Evolutionary conservation across 306 rosid genomes (phyloP).

Genomic region (Erythrophleum fordii): DNA sequence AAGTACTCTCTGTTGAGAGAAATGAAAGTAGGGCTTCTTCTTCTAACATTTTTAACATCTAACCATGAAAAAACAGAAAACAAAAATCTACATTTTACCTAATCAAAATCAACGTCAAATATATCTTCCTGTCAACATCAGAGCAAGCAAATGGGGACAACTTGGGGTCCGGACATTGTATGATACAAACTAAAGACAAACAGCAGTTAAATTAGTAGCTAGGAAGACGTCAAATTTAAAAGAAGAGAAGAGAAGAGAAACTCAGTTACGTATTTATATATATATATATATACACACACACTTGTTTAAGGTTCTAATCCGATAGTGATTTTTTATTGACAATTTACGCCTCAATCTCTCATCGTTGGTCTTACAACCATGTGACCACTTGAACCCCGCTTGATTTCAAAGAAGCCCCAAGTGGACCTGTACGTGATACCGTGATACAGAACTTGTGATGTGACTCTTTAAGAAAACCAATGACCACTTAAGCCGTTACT

Average conservation of each 20-base stretch:
- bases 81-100: no score
- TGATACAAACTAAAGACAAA: neutral
- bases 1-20: no score
- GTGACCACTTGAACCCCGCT: constrained; percentile 22
- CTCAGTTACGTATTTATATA: neutral
- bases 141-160: neutral
- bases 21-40: neutral
- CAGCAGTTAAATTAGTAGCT: neutral
- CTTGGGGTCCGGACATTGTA: neutral
- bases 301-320: neutral
- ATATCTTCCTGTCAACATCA: neutral
- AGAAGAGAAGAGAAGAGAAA: neutral
- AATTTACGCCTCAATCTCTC: neutral
- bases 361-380: neutral
- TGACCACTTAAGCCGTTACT: constrained; percentile 12
- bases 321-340: neutral
- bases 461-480: constrained; percentile 1
- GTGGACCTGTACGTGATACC: neutral
- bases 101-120: neutral
- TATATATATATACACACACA: neutral
- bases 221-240: neutral
- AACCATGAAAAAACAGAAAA: no score
- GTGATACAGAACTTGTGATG: neutral
- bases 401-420: neutral
- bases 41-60: no score